Conservation (phyloP, 805 yeast species). For the Candida sithepensis region DNA sequence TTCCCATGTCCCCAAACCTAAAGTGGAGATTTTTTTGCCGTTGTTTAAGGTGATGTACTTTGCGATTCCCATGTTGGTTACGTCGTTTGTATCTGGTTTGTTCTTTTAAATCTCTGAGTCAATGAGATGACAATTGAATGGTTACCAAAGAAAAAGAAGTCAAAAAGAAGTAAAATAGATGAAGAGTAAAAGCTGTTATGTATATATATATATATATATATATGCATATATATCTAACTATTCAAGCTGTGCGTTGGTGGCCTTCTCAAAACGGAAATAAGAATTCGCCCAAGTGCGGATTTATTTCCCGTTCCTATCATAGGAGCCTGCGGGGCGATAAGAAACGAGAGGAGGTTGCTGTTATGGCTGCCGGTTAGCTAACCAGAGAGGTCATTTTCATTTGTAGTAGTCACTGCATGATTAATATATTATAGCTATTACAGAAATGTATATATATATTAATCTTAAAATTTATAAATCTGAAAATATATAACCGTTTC, state of each 20-base stretch:
- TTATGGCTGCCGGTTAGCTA: background rate
- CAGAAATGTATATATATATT: too few species aligned
- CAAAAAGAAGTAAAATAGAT: background rate
- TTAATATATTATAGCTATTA: too few species aligned
- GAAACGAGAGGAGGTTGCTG: background rate
- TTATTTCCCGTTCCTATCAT: background rate
- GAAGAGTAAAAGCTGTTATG: background rate
- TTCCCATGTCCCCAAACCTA: slow-evolving; percentile 51
- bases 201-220: too few species aligned
- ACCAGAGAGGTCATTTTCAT: background rate
- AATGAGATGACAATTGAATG: too few species aligned
- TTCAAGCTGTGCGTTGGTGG: background rate
- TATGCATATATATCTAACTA: background rate
- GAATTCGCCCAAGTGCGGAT: background rate
- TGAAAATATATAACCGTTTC: too few species aligned
- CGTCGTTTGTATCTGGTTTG: too few species aligned
- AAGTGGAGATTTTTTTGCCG: slow-evolving; percentile 47
- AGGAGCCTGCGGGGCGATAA: background rate
- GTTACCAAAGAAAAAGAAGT: too few species aligned
- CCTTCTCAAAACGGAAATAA: background rate
- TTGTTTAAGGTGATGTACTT: slow-evolving; percentile 42
- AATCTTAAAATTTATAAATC: too few species aligned
- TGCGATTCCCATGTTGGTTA: slow-evolving; percentile 10
- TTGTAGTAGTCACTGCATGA: too few species aligned
- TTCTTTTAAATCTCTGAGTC: too few species aligned